Base-by-base conservation (phyloP, 2,329 filamentous ascomycete genomes). In the Fusarium dlaminii region DNA sequence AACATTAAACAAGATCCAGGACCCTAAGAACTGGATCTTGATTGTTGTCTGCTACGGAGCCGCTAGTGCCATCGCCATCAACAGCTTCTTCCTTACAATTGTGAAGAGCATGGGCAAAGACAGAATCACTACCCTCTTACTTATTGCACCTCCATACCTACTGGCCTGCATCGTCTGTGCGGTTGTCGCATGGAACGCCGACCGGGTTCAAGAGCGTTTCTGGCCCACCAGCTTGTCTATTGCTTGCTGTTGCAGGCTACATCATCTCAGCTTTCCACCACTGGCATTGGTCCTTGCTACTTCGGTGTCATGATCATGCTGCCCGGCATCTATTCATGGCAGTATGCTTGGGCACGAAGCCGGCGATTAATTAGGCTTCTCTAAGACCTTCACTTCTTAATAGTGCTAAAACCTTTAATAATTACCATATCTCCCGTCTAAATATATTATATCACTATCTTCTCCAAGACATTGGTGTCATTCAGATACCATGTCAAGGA, bases 31-130 rank as follows among this genome's bases (percentile, higher is more conserved):
- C 30, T 73, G 85, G 66, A 87, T 87, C 75, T 81, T 87, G 15
- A 84, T 86, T 0, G 79, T 86, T 57, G 85, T 86, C 40, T 82
- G 86, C 4, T 77, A 82, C 46, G 80, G 84, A 75, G 24, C 87
- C 0, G 84, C 84, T 1, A 86, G 82, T 61, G 80, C 76, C 4
- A 81, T 81, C 0, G 77, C 87, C 24, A 84, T 85, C 55, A 86
- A 85, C 0, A 87, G 86, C 64, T 86, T 74, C 66, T 73, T 74
- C 62, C 69, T 69, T 14, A 67, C 71, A 1, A 68, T 73, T 8
- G 69, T 73, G 10, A 68, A 48, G 37, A 74, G 54, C 6, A 55
- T 74, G 22, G 69, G 71, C 2, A 57, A 60, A 4, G 66, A 58
- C 46, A 59, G 65, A 32, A 67, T 63, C 15, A 63, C 45, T 1